A percentile compares a stretch with the other conserved stretches of the same genome.
Evolutionary conservation across 2,329 filamentous ascomycete species (phyloP).

Genomic region (Trichoderma breve): DNA sequence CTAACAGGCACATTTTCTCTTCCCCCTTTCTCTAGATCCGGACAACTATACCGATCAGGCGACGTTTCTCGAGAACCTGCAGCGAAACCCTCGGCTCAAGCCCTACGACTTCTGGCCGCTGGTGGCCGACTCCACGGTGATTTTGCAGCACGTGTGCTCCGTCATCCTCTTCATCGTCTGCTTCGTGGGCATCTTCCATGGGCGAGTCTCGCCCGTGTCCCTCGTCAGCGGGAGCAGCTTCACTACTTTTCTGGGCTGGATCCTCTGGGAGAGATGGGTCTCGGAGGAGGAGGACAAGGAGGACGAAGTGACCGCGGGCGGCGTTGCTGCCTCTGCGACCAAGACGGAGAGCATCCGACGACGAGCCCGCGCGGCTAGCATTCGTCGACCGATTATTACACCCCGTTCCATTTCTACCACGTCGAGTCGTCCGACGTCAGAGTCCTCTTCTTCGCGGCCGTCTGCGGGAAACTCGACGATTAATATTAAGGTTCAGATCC

Average conservation of each 20-base stretch:
- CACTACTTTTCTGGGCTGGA: conserved; percentile 82
- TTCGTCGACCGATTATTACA: conserved; percentile 36
- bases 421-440: conserved; percentile 27
- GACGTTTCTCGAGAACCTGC: conserved; percentile 93
- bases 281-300: conserved; percentile 61
- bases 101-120: conserved; percentile 98
- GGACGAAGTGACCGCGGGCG: conserved; percentile 38
- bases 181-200: conserved; percentile 85
- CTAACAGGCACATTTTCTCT: conserved; percentile 15
- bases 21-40: conserved; percentile 60
- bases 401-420: conserved; percentile 30
- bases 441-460: conserved; percentile 26
- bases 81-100: conserved; percentile 87
- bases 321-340: conserved; percentile 32
- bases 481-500: conserved; percentile 35
- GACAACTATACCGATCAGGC: conserved; percentile 98
- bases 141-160: conserved; percentile 94
- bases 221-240: conserved; percentile 83
- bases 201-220: conserved; percentile 83
- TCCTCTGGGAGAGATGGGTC: conserved; percentile 89
- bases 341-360: conserved; percentile 37
- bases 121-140: conserved; percentile 91
- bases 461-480: conserved; percentile 48
- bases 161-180: conserved; percentile 93
- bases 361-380: conserved; percentile 37